phyloP scores from a whole-genome alignment of 768 basidiomycete genomes.

The Agrocybe praecox region DNA sequence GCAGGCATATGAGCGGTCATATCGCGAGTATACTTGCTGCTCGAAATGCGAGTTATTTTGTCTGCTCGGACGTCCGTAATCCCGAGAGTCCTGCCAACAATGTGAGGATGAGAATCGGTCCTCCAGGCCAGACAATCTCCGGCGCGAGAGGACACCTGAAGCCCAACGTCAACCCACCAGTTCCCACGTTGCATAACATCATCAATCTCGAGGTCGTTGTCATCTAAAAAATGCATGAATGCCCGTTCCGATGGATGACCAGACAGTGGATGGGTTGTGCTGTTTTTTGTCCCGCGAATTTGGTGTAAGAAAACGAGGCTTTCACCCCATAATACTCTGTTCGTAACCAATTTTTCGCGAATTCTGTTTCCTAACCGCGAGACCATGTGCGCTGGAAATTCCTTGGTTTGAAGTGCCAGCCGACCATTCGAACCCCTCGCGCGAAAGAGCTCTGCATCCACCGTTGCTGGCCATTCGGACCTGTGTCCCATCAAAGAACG shows the following conservation, averaged over 20 bases:
- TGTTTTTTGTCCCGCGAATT: slow-evolving; percentile 26
- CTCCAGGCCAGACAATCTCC: slow-evolving; percentile 30
- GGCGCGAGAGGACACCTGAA: slow-evolving; percentile 19
- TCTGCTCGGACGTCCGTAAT: slow-evolving; percentile 15
- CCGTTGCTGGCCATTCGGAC: slow-evolving; percentile 27
- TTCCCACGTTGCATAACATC: neutral
- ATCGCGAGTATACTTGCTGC: slow-evolving; percentile 26
- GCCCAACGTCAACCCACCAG: slow-evolving; percentile 34
- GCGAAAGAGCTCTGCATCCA: slow-evolving; percentile 23
- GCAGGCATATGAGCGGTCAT: slow-evolving; percentile 27
- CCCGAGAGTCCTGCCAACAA: slow-evolving; percentile 14
- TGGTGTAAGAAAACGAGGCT: slow-evolving; percentile 29
- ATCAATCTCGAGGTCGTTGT: neutral
- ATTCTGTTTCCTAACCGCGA: slow-evolving; percentile 13
- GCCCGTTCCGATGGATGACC: neutral
- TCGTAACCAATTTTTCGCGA: slow-evolving; percentile 3
- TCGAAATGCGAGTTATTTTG: slow-evolving; percentile 21
- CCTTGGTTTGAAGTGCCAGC: slow-evolving; percentile 17
- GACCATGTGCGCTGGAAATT: slow-evolving; percentile 11
- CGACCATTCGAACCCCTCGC: slow-evolving; percentile 11
- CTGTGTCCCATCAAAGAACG: neutral
- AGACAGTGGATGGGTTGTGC: slow-evolving; percentile 11
- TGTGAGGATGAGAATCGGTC: slow-evolving; percentile 26
- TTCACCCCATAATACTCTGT: slow-evolving; percentile 13
- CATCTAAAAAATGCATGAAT: neutral